Conservation (phyloP, 345 rosid genomes). For the Alliaria petiolata region DNA sequence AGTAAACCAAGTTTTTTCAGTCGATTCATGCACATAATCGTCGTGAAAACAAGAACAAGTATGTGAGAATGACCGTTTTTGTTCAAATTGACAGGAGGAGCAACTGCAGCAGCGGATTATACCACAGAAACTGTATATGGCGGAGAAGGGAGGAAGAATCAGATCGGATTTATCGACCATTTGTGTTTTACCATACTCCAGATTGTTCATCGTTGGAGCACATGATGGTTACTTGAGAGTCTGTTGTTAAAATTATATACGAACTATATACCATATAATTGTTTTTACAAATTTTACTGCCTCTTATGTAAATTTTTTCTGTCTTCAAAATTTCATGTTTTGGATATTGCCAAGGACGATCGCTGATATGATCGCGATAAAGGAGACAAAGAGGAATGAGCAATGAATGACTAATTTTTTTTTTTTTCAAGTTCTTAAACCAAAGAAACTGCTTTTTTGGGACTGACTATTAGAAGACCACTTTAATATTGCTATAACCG, state of each 20-base stretch:
- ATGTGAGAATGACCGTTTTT: slow-evolving; percentile 2
- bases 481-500: too few relatives aligned
- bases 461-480: too few relatives aligned
- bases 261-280: background rate
- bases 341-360: background rate
- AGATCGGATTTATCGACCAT: slow-evolving; percentile 70
- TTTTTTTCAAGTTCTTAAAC: too few relatives aligned
- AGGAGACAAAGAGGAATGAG: slow-evolving; percentile 3
- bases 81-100: slow-evolving; percentile 52
- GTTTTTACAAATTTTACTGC: background rate
- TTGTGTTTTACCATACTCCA: slow-evolving; percentile 66
- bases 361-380: too few relatives aligned
- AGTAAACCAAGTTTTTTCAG: background rate
- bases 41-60: background rate
- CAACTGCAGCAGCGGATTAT: slow-evolving; percentile 37
- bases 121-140: slow-evolving; percentile 66
- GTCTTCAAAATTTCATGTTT: background rate
- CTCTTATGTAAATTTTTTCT: background rate
- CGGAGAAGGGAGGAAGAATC: slow-evolving; percentile 53
- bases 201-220: slow-evolving; percentile 79
- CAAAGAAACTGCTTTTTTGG: too few relatives aligned
- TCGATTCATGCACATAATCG: background rate
- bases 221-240: slow-evolving; percentile 81
- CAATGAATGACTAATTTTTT: too few relatives aligned
- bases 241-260: slow-evolving; percentile 50